Base-by-base conservation (phyloP, 371 early-diverging fungal species). In the Pancytospora epiphaga region DNA sequence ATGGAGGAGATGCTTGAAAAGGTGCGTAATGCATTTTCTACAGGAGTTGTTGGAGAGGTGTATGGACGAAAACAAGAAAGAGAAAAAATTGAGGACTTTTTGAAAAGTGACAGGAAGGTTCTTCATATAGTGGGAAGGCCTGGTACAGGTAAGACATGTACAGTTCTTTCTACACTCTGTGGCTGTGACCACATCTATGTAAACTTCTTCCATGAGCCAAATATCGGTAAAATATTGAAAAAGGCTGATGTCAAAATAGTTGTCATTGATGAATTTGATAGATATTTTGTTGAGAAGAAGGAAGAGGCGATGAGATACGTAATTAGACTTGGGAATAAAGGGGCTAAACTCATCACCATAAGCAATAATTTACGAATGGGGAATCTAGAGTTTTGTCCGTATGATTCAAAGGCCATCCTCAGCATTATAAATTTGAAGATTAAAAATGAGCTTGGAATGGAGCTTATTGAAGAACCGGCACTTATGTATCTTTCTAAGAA, bases 241-340 rank as follows among this genome's bases (percentile, higher is more conserved):
- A 51, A 32, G 38, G 37, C 34, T 38, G 50, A 47, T 38, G 33
- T 40, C 19, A 3, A 50, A 0, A 32, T 67, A 15, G 39, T 78
- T 29, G 60, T 78, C n/a, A 73, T 78, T 33, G 78, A 78, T 62
- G 78, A 78, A 50, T 78, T 69, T 66, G 78, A 78, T 49, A 78
- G 69, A 57, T 71, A 69, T 39, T 62, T 52, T 36, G 19, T 50
- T 25, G 70, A 62, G 58, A 74, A 64, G 47, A 76, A 60, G 49
- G 49, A 63, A 29, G 70, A 74, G 25, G 68, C 69, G 22, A 19
- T 60, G 18, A 34, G 32, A 4, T n/a, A 43, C 19, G 54, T 75
- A 36, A 4, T 49, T 25, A 38, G 36, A 30, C 25, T 75, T 30
- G 70, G 39, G 34, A 34, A 33, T 2, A 47, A 62, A 27, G 39